Base-by-base conservation (phyloP, 768 basidiomycete genomes). In the Pisolithus sp. region DNA sequence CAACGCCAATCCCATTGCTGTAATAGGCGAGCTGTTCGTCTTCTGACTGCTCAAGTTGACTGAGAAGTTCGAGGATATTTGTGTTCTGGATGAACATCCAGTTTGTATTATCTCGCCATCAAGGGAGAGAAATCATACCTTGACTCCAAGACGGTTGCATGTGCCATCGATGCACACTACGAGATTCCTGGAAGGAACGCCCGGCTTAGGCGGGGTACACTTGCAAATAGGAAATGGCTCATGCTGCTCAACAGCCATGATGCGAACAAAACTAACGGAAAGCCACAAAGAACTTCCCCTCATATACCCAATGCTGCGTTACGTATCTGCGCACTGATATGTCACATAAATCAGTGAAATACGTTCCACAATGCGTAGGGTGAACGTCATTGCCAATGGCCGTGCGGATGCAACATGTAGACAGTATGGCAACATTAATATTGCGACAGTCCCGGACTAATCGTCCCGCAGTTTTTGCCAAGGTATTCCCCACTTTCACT, bases 131-230 rank as follows among this genome's bases (percentile, higher is more conserved):
- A 13, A 45, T 9, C n/a, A 53, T 44, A 73, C 70, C 63, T 59
- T 62, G 20, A 45, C 52, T 2, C 73, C 65, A 52, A 71, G 72
- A 37, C 68, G 67, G 46, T 75, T 74, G 1, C 69, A 64, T 2
- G 72, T 75, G 17, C 73, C 74, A 31, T 74, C 73, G 18, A 74
- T 67, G 56, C 71, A 71, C 39, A 75, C 63, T 0, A 68, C 61
- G 12, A 67, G 51, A n/a, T 65, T 66, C 58, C 42, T 26, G 4
- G 49, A 48, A 26, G 23, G 4, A 8, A 21, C 34, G 10, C 36
- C 47, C 9, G 5, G 46, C 28, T 17, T 37, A 13, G 36, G 23
- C 7, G 28, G 21, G 12, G 12, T 5, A 18, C 47, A 48, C 21
- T 48, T 48, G 36, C 47, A 48, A 38, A 20, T 37, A 23, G 13